A percentile compares a stretch with the other conserved stretches of the same genome.
Evolutionary conservation across 2,329 filamentous ascomycete genomes (phyloP).

Genomic region (Penicillium sp.): DNA sequence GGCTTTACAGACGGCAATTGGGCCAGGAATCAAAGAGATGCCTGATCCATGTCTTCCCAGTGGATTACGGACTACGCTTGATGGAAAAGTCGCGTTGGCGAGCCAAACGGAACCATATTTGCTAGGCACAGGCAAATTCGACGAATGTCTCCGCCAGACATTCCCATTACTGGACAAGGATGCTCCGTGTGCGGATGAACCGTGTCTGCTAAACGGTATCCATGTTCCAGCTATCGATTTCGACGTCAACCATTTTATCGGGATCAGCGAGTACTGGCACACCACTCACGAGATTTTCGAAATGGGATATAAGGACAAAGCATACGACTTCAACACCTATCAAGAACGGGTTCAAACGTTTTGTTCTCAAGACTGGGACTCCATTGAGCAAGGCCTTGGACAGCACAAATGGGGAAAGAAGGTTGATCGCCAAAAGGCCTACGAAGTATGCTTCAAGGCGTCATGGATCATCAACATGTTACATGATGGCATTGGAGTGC

Average conservation of each 20-base stretch:
- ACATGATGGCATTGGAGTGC: constrained; percentile 92
- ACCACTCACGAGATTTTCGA: constrained; percentile 93
- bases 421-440: constrained; percentile 68
- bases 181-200: constrained; percentile 73
- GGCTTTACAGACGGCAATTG: constrained; percentile 65
- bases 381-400: constrained; percentile 66
- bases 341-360: constrained; percentile 81
- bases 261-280: constrained; percentile 98
- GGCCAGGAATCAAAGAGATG: constrained; percentile 61
- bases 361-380: constrained; percentile 77
- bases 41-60: constrained; percentile 88
- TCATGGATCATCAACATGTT: constrained; percentile 97
- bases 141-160: constrained; percentile 77
- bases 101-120: constrained; percentile 52
- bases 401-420: constrained; percentile 71
- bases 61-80: constrained; percentile 69
- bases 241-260: constrained; percentile 94
- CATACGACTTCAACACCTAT: constrained; percentile 88
- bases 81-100: constrained; percentile 58
- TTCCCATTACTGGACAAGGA: constrained; percentile 89
- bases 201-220: constrained; percentile 85
- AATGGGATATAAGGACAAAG: constrained; percentile 68
- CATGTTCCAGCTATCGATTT: constrained; percentile 97
- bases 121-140: constrained; percentile 80
- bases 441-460: constrained; percentile 94